phyloP scores from a whole-genome alignment of 176 grass and related monocot species.

The Canna indica region DNA sequence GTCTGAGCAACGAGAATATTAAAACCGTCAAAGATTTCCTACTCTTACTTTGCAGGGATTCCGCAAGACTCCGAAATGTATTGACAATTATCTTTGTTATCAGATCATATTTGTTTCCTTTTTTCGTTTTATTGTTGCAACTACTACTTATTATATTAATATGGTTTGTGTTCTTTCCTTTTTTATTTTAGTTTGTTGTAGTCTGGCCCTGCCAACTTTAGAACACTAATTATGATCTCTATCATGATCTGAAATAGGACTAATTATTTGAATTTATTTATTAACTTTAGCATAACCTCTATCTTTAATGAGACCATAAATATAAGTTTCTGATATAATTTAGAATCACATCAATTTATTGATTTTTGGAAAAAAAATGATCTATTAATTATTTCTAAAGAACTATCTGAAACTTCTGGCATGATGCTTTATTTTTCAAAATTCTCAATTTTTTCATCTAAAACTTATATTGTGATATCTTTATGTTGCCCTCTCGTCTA shows the following conservation, averaged over 20 bases:
- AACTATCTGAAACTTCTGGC: too few relatives aligned
- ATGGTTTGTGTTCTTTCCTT: not conserved
- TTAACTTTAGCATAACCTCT: too few relatives aligned
- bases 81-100: conserved; percentile 12
- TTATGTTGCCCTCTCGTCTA: not conserved
- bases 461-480: not conserved
- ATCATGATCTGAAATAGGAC: too few relatives aligned
- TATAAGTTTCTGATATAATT: too few relatives aligned
- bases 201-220: too few relatives aligned
- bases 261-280: too few relatives aligned
- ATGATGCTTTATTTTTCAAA: not conserved
- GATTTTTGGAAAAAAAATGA: too few relatives aligned
- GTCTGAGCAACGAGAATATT: conserved; percentile 62
- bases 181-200: too few relatives aligned
- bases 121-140: conserved; percentile 3
- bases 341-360: too few relatives aligned
- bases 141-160: not conserved
- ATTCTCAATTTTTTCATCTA: not conserved
- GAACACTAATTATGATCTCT: too few relatives aligned
- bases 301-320: too few relatives aligned
- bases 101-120: conserved; percentile 8
- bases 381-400: too few relatives aligned
- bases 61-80: conserved; percentile 71
- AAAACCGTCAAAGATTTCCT: conserved; percentile 81
- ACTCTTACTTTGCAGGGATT: conserved; percentile 45